phyloP scores from a whole-genome alignment of 345 rosid species.

The Sisymbrium altissimum region DNA sequence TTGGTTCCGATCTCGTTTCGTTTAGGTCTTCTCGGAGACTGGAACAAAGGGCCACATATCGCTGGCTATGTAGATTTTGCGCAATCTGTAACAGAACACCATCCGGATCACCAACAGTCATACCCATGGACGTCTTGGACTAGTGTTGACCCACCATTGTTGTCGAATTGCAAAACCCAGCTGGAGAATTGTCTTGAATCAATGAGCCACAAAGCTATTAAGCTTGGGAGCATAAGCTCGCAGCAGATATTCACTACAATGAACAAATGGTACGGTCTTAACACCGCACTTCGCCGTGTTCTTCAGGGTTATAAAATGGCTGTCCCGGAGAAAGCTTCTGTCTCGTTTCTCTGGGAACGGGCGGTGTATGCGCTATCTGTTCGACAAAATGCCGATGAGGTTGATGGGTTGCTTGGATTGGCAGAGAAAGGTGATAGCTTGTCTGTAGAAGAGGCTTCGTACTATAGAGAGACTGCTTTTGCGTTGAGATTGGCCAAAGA shows the following conservation, averaged over 20 bases:
- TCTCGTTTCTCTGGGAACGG: conserved; percentile 70
- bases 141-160: conserved; percentile 54
- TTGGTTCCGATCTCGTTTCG: conserved; percentile 9
- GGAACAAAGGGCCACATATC: conserved; percentile 86
- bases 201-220: conserved; percentile 64
- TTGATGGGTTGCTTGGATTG: conserved; percentile 57
- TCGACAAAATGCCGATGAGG: conserved; percentile 69
- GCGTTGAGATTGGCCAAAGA: conserved; percentile 87
- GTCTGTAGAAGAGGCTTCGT: conserved; percentile 72
- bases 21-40: conserved; percentile 68
- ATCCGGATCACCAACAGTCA: conserved; percentile 57
- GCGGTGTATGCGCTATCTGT: conserved; percentile 67
- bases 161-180: conserved; percentile 63
- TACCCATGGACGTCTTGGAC: conserved; percentile 95
- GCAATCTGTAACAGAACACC: conserved; percentile 68
- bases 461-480: conserved; percentile 63
- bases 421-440: conserved; percentile 51
- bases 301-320: conserved; percentile 32
- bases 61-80: conserved; percentile 94
- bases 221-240: conserved; percentile 69
- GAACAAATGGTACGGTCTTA: conserved; percentile 81
- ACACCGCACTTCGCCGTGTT: conserved; percentile 54
- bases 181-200: conserved; percentile 90
- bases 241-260: conserved; percentile 72
- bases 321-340: conserved; percentile 47